A percentile compares a stretch with the other conserved stretches of the same genome.
Conservation (phyloP, 176 grass and related monocot species). For the Carex cristatella region DNA sequence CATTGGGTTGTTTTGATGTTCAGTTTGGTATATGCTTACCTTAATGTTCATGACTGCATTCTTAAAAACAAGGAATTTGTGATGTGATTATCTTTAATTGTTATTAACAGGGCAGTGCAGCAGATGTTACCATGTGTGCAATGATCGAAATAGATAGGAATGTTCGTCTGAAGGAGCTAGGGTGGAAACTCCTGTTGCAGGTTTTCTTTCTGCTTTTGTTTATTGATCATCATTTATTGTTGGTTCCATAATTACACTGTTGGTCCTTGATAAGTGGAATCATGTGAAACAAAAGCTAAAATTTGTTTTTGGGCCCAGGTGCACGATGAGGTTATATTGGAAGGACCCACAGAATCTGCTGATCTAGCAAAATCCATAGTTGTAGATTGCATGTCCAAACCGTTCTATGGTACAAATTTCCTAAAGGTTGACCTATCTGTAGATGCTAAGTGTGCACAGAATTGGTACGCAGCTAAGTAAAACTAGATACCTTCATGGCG, state of each 20-base stretch:
- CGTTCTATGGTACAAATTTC: constrained; percentile 74
- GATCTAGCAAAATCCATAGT: constrained; percentile 57
- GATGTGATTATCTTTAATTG: background rate
- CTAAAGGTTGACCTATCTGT: constrained; percentile 74
- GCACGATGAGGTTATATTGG: constrained; percentile 82
- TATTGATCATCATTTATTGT: background rate
- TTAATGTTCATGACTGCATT: background rate
- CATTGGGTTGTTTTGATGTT: background rate
- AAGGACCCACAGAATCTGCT: constrained; percentile 70
- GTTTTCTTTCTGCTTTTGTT: constrained; percentile 5
- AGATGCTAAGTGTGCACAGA: constrained; percentile 91
- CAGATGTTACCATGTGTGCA: constrained; percentile 93
- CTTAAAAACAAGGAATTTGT: background rate
- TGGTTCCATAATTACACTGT: background rate
- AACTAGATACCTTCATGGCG: background rate
- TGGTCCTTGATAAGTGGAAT: background rate
- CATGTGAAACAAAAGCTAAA: background rate
- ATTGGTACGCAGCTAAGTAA: constrained; percentile 93
- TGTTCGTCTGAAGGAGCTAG: constrained; percentile 70
- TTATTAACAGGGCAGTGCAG: constrained; percentile 50
- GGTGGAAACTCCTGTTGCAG: constrained; percentile 86
- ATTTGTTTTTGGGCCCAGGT: constrained; percentile 32
- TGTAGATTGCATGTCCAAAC: constrained; percentile 90
- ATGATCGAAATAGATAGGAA: constrained; percentile 94
- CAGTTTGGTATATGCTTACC: background rate